These are phyloP conservation scores for Trichoderma sp. DNA, from an alignment of 2,329 filamentous ascomycete genomes.

Conservation along the genomic window DNA sequence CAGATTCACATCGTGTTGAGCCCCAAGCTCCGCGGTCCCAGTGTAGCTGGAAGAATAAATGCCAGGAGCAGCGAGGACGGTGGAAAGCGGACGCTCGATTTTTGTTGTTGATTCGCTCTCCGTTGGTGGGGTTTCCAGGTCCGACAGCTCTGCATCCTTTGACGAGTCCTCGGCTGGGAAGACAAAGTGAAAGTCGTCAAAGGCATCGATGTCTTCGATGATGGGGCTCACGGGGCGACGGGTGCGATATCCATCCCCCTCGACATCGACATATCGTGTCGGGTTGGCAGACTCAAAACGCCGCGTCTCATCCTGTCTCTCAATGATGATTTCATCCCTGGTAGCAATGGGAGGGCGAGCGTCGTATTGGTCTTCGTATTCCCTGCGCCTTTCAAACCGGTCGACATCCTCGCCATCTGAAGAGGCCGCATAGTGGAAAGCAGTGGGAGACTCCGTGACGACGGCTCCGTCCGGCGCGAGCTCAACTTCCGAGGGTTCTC, in stretches of 20 bases:
- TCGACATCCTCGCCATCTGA: neutral
- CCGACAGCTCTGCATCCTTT: slow-evolving; percentile 30
- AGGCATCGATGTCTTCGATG: slow-evolving; percentile 29
- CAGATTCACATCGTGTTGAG: slow-evolving; percentile 35
- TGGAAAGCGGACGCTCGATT: slow-evolving; percentile 17
- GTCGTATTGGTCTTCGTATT: neutral
- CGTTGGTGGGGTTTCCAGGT: slow-evolving; percentile 28
- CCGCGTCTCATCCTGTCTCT: neutral
- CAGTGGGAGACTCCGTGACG: neutral
- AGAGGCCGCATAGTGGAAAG: neutral
- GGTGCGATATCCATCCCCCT: neutral
- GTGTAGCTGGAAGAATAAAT: slow-evolving; percentile 38
- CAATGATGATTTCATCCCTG: neutral
- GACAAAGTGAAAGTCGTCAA: slow-evolving; percentile 31
- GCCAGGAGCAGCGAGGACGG: slow-evolving; percentile 23
- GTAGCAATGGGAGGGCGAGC: neutral
- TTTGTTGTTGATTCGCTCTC: slow-evolving; percentile 25
- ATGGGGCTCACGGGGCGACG: slow-evolving; percentile 18
- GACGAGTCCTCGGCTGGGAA: slow-evolving; percentile 25
- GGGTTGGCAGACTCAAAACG: neutral
- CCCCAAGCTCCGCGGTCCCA: slow-evolving; percentile 37
- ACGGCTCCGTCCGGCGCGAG: neutral
- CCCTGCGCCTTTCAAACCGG: neutral
- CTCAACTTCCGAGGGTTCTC: neutral
- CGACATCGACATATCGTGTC: neutral